Evolutionary conservation across 306 rosid genomes (phyloP).

Genomic region (Sicyos edulis): DNA sequence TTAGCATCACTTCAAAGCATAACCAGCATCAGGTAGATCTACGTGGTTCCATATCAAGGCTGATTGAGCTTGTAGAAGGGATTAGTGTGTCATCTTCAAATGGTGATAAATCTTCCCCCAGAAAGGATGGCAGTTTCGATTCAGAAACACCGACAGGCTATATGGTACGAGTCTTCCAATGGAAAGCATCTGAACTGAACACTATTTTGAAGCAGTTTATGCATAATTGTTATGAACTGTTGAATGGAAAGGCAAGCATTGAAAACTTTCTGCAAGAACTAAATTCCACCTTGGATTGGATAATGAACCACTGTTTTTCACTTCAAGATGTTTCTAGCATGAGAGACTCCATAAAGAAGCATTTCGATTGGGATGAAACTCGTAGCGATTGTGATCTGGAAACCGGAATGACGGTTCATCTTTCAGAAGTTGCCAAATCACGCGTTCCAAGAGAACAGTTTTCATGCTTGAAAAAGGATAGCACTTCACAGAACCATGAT

Average conservation of each 20-base stretch:
- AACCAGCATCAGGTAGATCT: constrained; percentile 28
- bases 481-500: constrained; percentile 22
- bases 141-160: constrained; percentile 55
- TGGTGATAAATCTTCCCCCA: constrained; percentile 31
- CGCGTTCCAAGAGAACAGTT: constrained; percentile 29
- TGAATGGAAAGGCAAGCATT: constrained; percentile 54
- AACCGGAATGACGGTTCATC: constrained; percentile 39
- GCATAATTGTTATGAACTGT: constrained; percentile 57
- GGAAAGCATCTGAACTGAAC: constrained; percentile 72
- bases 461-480: constrained; percentile 12
- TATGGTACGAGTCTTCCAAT: constrained; percentile 75
- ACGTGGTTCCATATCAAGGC: constrained; percentile 47
- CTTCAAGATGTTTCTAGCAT: constrained; percentile 87
- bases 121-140: constrained; percentile 30
- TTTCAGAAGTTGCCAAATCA: constrained; percentile 34
- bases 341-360: constrained; percentile 73
- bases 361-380: constrained; percentile 80
- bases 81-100: constrained; percentile 48
- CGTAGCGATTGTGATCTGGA: constrained; percentile 71
- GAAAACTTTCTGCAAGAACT: constrained; percentile 44
- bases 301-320: constrained; percentile 81
- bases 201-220: constrained; percentile 50
- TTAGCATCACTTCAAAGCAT: not conserved
- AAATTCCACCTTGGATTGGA: constrained; percentile 74
- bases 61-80: constrained; percentile 83